Evolutionary conservation across 108 stramenopile species (phyloP).

Genomic region (Craspedostauros australis): DNA sequence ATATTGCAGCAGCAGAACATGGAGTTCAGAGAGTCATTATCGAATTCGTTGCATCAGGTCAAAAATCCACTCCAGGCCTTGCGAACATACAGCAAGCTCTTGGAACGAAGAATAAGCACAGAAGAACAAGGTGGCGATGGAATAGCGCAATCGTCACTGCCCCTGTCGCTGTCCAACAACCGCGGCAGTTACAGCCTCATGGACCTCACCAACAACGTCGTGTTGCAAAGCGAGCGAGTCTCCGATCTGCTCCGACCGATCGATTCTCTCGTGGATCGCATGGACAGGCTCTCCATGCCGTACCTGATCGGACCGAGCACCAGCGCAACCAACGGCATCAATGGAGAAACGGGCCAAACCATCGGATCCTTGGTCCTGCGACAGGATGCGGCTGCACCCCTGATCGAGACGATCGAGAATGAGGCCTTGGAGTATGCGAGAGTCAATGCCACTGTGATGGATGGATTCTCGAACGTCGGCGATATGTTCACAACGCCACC

Average conservation of each 20-base stretch:
- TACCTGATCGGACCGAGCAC: too few relatives aligned
- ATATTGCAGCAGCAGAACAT: conserved; percentile 40
- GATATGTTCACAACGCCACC: not conserved
- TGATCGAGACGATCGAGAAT: not conserved
- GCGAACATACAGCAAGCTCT: conserved; percentile 73
- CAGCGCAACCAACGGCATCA: not conserved
- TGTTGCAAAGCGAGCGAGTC: conserved; percentile 80
- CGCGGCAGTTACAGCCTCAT: too few relatives aligned
- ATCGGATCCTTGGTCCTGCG: conserved; percentile 10
- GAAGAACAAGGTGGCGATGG: conserved; percentile 1
- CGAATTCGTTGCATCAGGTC: conserved; percentile 80
- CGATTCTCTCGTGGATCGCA: conserved; percentile 50
- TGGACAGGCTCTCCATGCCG: too few relatives aligned
- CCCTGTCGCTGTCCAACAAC: too few relatives aligned
- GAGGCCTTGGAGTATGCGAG: conserved; percentile 8
- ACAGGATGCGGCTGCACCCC: not conserved
- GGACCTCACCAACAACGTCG: conserved; percentile 58
- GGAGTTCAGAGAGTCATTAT: conserved; percentile 44
- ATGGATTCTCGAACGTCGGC: not conserved
- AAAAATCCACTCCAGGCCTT: conserved; percentile 86
- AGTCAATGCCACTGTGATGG: conserved; percentile 12
- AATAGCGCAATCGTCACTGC: conserved; percentile 34
- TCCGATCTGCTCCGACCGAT: conserved; percentile 71
- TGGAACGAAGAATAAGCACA: conserved; percentile 49
- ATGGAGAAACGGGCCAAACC: conserved; percentile 17